Base-by-base conservation (phyloP, 2,329 filamentous ascomycete species). In the Hymenoscyphus fraxineus region DNA sequence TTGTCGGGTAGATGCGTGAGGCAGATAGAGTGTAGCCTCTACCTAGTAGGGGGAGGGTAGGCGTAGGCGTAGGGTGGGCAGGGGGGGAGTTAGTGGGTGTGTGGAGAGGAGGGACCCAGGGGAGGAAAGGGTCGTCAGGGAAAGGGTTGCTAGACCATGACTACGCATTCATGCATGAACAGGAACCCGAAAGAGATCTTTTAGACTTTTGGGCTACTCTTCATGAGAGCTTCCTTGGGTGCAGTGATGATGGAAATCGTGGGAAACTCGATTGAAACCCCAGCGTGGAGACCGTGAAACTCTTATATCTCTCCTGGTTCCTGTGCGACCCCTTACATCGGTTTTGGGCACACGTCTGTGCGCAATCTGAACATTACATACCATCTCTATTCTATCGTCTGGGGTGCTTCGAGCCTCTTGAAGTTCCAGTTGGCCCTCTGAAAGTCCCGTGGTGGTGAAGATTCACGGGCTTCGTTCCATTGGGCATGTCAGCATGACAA, bases 91-190 rank as follows among this genome's bases (percentile, higher is more conserved):
- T 72, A 71, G 70, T 10, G 35, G 6, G 35, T 35, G 35, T 35
- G 35, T 35, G 35, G 35, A 35, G 35, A 35, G 35, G 35, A 35
- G 47, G 22, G 47, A 27, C 47, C 47, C 22, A 54, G 47, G 22
- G 19, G 47, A 54, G 47, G 47, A 22, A 22, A 54, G 47, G 47
- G 47, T 27, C 71, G 68, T 71, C 69, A 69, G 71, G 70, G 68
- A 68, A 66, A 64, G 54, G 58, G 35, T 64, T 63, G 59, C 67
- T 65, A 65, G 65, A 67, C 64, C 65, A 65, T 70, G 68, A 73
- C 73, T 73, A 75, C 73, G 72, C 73, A 72, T 72, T 73, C 73
- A 74, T 75, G 73, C 73, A 75, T 75, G 73, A 75, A 74, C 73
- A 71, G 70, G 73, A 72, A 68, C 66, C 61, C 65, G 65, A 68